Evolutionary conservation across 2,329 filamentous ascomycete species (phyloP).

Genomic region (Madurella fahalii): DNA sequence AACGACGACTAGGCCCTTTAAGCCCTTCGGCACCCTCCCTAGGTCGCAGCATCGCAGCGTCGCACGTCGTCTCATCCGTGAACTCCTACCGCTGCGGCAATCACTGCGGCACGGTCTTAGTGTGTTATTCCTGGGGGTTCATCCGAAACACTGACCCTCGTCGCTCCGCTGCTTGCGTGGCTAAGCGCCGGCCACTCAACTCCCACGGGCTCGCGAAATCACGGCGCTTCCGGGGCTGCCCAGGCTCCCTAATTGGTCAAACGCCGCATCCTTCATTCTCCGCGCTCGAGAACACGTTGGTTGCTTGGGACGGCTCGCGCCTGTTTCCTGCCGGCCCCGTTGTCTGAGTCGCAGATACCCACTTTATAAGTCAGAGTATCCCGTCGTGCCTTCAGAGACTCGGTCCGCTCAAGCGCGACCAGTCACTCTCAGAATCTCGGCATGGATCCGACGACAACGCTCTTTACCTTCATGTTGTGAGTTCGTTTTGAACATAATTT

Average conservation of each 20-base stretch:
- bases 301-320: conserved; percentile 20
- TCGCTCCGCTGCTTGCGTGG: conserved; percentile 19
- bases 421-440: conserved; percentile 24
- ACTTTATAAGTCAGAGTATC: background rate
- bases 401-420: conserved; percentile 19
- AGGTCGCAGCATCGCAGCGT: background rate
- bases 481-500: conserved; percentile 35
- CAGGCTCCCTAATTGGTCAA: conserved; percentile 28
- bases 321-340: conserved; percentile 22
- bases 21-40: background rate
- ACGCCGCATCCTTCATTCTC: conserved; percentile 25
- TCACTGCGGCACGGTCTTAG: conserved; percentile 9
- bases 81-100: background rate
- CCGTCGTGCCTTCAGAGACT: background rate
- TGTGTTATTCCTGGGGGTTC: background rate
- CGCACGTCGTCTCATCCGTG: background rate
- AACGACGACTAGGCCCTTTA: background rate
- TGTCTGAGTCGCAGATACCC: background rate
- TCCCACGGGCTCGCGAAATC: conserved; percentile 20
- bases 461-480: conserved; percentile 67
- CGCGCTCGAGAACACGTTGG: conserved; percentile 10
- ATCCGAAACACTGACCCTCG: conserved; percentile 20
- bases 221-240: conserved; percentile 31
- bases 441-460: conserved; percentile 61
- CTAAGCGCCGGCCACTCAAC: conserved; percentile 34